phyloP scores from a whole-genome alignment of 129 eudicot species.

The Centaurea solstitialis region DNA sequence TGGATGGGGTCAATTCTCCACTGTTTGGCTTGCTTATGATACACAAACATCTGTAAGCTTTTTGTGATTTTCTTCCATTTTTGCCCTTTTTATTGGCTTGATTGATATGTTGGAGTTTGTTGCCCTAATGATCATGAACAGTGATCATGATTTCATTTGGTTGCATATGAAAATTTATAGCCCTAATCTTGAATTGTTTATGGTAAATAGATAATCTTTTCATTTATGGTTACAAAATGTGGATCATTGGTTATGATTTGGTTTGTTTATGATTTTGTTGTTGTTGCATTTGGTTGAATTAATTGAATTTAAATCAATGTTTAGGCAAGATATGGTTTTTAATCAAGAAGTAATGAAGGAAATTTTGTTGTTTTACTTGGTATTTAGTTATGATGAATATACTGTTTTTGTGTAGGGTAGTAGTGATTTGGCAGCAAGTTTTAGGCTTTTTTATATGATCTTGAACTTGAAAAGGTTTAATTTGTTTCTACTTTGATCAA shows the following conservation, averaged over 20 bases:
- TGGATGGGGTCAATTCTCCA: slow-evolving; percentile 89
- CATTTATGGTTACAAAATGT: slow-evolving; percentile 1
- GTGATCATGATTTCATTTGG: neutral
- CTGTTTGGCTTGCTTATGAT: slow-evolving; percentile 89
- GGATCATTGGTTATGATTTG: neutral
- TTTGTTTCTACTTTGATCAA: neutral
- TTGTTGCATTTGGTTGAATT: neutral
- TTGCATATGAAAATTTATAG: neutral
- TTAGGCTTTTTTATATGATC: neutral
- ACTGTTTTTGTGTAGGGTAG: neutral
- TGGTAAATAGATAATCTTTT: neutral
- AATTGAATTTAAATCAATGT: neutral
- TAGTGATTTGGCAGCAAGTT: neutral
- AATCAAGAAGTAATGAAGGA: neutral
- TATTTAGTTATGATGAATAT: neutral
- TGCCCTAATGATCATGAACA: neutral
- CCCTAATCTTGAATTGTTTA: neutral
- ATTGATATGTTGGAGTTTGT: neutral
- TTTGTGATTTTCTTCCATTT: neutral
- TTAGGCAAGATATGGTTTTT: neutral
- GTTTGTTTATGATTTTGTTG: neutral
- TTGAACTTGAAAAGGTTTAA: neutral
- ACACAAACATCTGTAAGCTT: slow-evolving; percentile 58
- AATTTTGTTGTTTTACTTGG: neutral
- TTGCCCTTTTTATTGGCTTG: neutral